A percentile compares a stretch with the other conserved stretches of the same genome.
Conservation (phyloP, 1,284 basidiomycete genomes). For the Ganoderma leucocontextum region DNA sequence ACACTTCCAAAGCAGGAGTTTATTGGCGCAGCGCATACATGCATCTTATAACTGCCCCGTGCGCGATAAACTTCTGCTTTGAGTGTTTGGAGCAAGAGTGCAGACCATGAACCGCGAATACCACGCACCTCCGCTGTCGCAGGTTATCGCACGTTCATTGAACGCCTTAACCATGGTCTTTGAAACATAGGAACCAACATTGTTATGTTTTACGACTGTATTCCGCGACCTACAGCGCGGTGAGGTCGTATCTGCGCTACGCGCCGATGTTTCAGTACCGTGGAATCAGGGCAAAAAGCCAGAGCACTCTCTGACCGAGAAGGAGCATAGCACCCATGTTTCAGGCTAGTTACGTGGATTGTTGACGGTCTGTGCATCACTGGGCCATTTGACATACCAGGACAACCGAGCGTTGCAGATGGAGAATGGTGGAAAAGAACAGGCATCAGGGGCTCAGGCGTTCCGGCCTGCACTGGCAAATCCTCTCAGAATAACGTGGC, state of each 20-base stretch:
- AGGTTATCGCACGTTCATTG: not conserved
- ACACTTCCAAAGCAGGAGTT: not conserved
- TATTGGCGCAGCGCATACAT: not conserved
- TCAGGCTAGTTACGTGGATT: not conserved
- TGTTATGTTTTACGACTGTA: not conserved
- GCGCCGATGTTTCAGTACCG: not conserved
- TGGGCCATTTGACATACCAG: not conserved
- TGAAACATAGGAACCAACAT: not conserved
- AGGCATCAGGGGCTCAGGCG: not conserved
- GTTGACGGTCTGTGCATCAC: not conserved
- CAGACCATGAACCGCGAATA: not conserved
- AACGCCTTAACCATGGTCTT: not conserved
- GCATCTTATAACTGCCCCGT: not conserved
- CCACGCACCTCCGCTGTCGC: not conserved
- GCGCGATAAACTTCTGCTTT: not conserved
- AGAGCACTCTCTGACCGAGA: not conserved
- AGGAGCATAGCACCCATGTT: not conserved
- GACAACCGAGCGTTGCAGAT: not conserved
- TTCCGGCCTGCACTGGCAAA: not conserved
- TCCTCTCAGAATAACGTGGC: slow-evolving; percentile 1
- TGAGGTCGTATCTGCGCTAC: not conserved
- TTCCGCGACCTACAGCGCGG: not conserved
- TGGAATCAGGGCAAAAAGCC: not conserved
- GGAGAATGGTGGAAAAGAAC: not conserved
- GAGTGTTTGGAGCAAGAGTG: not conserved